Evolutionary conservation across 257 asterid species (phyloP), one percentile per base, ranked within the genome.

Genomic region (Ilex aquifolium): DNA sequence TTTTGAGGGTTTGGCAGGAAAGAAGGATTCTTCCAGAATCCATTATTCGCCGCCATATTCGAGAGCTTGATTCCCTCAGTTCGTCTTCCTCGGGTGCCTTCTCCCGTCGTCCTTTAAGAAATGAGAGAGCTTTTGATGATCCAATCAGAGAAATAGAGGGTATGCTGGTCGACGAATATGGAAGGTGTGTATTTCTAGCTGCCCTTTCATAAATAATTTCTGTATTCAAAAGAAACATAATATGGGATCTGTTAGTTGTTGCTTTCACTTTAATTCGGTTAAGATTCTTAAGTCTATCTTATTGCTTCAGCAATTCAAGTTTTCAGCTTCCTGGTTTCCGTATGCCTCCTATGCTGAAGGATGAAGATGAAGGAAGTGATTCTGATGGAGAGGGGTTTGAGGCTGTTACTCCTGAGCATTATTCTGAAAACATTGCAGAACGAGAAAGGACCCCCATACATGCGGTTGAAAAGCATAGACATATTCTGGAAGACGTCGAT

Each of bases 91-190:
- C 76, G 49, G 66, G 77, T 72, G 74, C 72, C 40, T 79, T 76
- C 64, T 83, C 87, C 58, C 91, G 88, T 36, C 81, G 92, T 49
- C 70, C 90, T 49, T 70, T 68, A 60, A 77, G 95, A 74, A 85
- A 83, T 56, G 97, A 90, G 69, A 82, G 97, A 75, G 75, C 95
- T 66, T 78, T 87, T 70, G 97, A 90, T 70, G 97, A 90, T 67
- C 97, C 97, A 64, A 75, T 87, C 31, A 77, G 97, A 77, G 83
- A 85, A 76, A 85, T 90, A 95, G 95, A 83, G 83, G 97, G 97
- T 44, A 90, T 90, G 97, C 77, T 49, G 67, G 97, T 90, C 27
- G 95, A 90, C 63, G 97, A 90, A 76, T 90, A 90, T 66, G 97
- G 97, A 75, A 90, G 97, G 97, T 90, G 74, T 61, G 56, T 29